Conservation (phyloP, 768 basidiomycete genomes). For the Lactarius indigo region DNA sequence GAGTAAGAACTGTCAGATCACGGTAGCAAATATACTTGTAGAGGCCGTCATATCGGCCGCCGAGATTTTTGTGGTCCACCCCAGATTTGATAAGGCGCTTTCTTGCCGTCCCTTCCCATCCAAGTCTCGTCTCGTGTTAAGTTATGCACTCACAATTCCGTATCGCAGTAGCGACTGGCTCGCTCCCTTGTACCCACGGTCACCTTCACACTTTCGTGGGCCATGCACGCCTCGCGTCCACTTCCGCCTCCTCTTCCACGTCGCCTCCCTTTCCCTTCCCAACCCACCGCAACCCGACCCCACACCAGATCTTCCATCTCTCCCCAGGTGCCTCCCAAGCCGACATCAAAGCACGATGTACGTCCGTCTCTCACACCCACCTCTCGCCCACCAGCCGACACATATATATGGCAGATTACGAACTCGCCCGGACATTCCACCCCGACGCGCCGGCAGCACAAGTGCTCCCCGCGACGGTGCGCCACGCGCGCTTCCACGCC, state of each 20-base stretch:
- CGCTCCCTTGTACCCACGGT: neutral
- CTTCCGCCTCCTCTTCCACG: constrained; percentile 24
- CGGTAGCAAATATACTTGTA: too few species aligned
- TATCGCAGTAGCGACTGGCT: neutral
- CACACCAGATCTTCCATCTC: constrained; percentile 73
- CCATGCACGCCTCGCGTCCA: neutral
- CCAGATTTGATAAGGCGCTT: too few species aligned
- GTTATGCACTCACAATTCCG: constrained; percentile 6
- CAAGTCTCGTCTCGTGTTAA: neutral
- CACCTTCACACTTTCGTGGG: neutral
- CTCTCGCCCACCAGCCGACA: neutral
- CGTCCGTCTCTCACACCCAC: constrained; percentile 29
- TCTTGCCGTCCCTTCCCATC: too few species aligned
- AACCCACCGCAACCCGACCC: constrained; percentile 48
- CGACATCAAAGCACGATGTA: constrained; percentile 68
- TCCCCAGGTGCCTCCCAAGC: constrained; percentile 48
- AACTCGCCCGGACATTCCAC: constrained; percentile 68
- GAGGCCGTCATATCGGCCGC: too few species aligned
- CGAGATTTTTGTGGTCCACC: too few species aligned
- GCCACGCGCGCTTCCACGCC: constrained; percentile 60
- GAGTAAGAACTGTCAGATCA: too few species aligned
- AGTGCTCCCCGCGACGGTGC: constrained; percentile 39
- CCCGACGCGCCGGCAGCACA: constrained; percentile 56
- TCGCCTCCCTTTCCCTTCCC: constrained; percentile 48
- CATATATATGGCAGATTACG: constrained; percentile 50